Base-by-base conservation (phyloP, 805 yeast genomes). In the Saturnispora silvae region DNA sequence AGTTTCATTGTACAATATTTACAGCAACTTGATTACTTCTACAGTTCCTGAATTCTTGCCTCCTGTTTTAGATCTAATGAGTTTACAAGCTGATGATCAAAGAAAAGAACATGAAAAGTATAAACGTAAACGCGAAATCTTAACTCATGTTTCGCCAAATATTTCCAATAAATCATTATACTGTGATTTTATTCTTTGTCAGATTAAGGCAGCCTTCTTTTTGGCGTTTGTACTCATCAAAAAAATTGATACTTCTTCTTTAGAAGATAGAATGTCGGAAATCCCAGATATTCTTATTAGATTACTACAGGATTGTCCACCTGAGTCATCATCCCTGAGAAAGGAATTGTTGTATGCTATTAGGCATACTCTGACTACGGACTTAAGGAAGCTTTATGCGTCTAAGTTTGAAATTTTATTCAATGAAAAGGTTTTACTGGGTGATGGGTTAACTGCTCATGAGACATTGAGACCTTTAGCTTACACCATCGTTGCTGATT, bases 131-230 rank as follows among this genome's bases (percentile, higher is more conserved):
- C 79, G 80, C 11, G 67, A 71, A 34, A 63, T 73, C 23, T 75
- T 75, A 37, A 78, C 86, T 0, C 71, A 83, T 0, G 80, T 87
- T 18, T 72, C 94, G 3, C 79, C 87, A 1, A 70, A 70, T 5
- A 80, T 92, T 45, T 72, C 69, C 39, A 84, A 86, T 50, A 69
- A 95, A 45, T 64, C 75, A 8, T 78, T 81, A 0, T 92, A 79
- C 58, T 81, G 92, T 42, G 97, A 92, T 49, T 84, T 92, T 50
- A 77, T 89, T 13, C 62, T 84, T 20, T 86, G 95, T 20, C 99
- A 92, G 59, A 95, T 94, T 28, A 92, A 92, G 56, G 95, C 96
- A 1, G 89, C 95, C 29, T 85, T 96, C 1, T 89, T 92, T 49
- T 62, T 92, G 50, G 97, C 97, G 0, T 92, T 87, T 55, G 85